These are phyloP conservation scores for Leccinum pellstonianum DNA, from an alignment of 768 basidiomycete genomes.

Conservation along the genomic window DNA sequence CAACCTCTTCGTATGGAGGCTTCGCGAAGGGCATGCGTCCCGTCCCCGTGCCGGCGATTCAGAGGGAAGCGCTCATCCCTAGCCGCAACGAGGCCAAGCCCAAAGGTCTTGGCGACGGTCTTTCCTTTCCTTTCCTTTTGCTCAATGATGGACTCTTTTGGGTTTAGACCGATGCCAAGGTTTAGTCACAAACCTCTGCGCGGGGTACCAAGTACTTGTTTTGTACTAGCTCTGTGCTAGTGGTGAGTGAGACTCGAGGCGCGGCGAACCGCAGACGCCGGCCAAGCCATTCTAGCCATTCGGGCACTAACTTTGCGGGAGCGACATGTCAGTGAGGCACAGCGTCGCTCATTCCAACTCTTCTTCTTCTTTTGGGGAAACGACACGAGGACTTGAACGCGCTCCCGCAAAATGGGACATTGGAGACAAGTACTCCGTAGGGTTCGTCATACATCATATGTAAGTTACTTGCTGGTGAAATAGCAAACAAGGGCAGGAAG, in stretches of 20 bases:
- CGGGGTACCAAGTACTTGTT: neutral
- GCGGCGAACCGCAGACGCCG: slow-evolving; percentile 3
- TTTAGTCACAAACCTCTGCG: neutral
- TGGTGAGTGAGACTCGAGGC: neutral
- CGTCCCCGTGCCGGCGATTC: neutral
- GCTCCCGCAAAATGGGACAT: neutral
- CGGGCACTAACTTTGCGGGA: neutral
- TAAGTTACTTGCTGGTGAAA: neutral
- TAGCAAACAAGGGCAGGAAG: neutral
- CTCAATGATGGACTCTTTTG: neutral
- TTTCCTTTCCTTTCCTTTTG: neutral
- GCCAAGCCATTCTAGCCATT: neutral
- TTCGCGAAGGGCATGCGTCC: slow-evolving; percentile 13
- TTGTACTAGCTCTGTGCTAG: neutral
- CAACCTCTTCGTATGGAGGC: slow-evolving; percentile 6
- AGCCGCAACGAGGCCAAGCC: slow-evolving; percentile 5
- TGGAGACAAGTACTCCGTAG: neutral
- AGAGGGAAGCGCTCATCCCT: slow-evolving; percentile 19
- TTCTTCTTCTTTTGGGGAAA: neutral
- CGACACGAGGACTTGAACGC: neutral
- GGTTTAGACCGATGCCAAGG: neutral
- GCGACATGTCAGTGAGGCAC: neutral
- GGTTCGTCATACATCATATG: neutral
- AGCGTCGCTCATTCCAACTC: neutral
- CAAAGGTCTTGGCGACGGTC: neutral